Base-by-base conservation (phyloP, 768 basidiomycete genomes). In the Galerina marginata region DNA sequence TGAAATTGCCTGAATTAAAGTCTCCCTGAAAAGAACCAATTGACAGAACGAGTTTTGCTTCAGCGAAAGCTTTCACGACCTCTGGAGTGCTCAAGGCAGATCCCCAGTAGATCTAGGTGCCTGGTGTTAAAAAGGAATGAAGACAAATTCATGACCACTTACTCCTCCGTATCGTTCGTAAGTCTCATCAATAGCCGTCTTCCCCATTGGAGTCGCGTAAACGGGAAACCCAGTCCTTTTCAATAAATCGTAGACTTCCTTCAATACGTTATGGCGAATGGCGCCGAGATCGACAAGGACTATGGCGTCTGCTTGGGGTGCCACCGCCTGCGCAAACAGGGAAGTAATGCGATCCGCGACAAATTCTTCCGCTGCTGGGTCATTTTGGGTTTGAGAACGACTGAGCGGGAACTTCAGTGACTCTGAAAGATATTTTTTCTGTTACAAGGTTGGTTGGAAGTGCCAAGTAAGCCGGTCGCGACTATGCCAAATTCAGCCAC, bases 1-100 rank as follows among this genome's bases (percentile, higher is more conserved):
- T 87, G 73, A 92, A 93, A 72, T 89, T 89, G 20, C 92, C 93
- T 2, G 90, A 91, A 72, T 95, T 95, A 78, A 92, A 93, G 71
- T 95, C 92, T 45, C 84, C 86, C 71, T 83, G 84, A 55, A 91
- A 74, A 0, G 76, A 73, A 2, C 91, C 91, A 59, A 95, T 76
- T 9, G 88, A 89, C 16, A 95, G 68, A 47, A 91, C 84, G 44
- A 94, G 76, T 63, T 87, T 89, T 11, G 91, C 86, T 1, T 69
- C 75, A 72, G 94, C 93, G 20, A 93, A 85, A 60, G 79, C 83
- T 52, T 86, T 81, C 72, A 85, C 87, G 63, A 92, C 77, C 38
- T 79, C 81, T 0, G 88, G 87, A 48, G 81, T 81, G 14, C 81
- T 87, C 67, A 91, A 79, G 11, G 26, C 26, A 2, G 83, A 82